Evolutionary conservation across 257 asterid genomes (phyloP).

Genomic region (Nicotiana attenuata): DNA sequence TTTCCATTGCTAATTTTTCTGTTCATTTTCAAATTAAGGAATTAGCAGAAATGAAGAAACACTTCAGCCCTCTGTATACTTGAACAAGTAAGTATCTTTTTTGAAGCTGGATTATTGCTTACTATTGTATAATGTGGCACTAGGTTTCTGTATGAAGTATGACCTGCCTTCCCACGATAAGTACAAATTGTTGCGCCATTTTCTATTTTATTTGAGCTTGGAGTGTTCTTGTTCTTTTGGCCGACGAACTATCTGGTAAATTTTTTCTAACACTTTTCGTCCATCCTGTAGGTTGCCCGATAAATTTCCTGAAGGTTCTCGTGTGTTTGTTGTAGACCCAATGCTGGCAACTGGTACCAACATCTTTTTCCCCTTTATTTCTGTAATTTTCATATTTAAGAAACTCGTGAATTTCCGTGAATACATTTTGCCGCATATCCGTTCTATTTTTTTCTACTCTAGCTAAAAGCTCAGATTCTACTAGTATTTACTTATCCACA

Average conservation of each 20-base stretch:
- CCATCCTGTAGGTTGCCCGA: conserved; percentile 66
- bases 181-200: not conserved
- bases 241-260: not conserved
- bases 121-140: not conserved
- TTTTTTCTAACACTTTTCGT: not conserved
- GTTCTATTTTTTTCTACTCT: not conserved
- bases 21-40: conserved; percentile 41
- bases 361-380: not conserved
- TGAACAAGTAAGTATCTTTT: conserved; percentile 75
- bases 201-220: not conserved
- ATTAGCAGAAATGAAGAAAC: conserved; percentile 85
- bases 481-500: not conserved
- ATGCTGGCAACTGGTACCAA: conserved; percentile 94
- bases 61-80: conserved; percentile 75
- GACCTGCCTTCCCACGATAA: not conserved
- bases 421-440: not conserved
- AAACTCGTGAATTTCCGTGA: not conserved
- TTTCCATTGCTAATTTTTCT: conserved; percentile 9
- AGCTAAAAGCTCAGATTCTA: not conserved
- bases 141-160: not conserved
- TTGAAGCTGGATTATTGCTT: not conserved
- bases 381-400: not conserved
- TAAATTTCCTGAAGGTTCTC: conserved; percentile 77
- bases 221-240: not conserved
- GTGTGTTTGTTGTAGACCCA: conserved; percentile 84